A percentile compares a stretch with the other conserved stretches of the same genome.
Evolutionary conservation across 179 eudicot genomes (phyloP).

Genomic region (Vitellaria paradoxa): DNA sequence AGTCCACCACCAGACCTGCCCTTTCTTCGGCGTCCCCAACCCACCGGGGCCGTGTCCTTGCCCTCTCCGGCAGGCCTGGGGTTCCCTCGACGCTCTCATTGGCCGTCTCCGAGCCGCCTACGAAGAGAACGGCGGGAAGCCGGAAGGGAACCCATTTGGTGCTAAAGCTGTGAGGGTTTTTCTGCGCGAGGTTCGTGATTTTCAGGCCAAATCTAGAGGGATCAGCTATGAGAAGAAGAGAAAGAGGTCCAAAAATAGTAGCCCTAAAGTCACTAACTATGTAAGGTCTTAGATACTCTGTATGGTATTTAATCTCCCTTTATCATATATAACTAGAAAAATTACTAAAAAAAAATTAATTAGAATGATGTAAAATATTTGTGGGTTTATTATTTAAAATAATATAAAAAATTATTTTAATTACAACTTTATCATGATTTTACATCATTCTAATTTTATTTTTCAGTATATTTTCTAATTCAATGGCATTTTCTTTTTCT

Average conservation of each 20-base stretch:
- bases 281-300: too few relatives aligned
- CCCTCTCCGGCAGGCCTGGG: conserved; percentile 68
- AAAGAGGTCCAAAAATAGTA: conserved; percentile 28
- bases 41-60: conserved; percentile 66
- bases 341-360: too few relatives aligned
- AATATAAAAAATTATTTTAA: too few relatives aligned
- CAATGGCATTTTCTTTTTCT: too few relatives aligned
- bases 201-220: conserved; percentile 56
- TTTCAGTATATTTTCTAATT: too few relatives aligned
- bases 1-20: conserved; percentile 49
- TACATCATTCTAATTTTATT: too few relatives aligned
- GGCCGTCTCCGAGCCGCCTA: conserved; percentile 66
- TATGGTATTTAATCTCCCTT: too few relatives aligned
- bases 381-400: too few relatives aligned
- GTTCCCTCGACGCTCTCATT: conserved; percentile 60
- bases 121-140: conserved; percentile 59
- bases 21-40: conserved; percentile 50
- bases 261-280: too few relatives aligned
- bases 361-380: too few relatives aligned
- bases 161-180: conserved; percentile 57
- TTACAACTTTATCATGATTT: too few relatives aligned
- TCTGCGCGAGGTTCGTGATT: conserved; percentile 58
- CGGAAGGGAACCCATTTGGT: conserved; percentile 58
- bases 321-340: too few relatives aligned
- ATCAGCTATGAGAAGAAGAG: conserved; percentile 67